Evolutionary conservation across 139 green algal genomes (phyloP), one percentile per base, ranked within the genome.

Genomic region (Spirogloea muscicola): DNA sequence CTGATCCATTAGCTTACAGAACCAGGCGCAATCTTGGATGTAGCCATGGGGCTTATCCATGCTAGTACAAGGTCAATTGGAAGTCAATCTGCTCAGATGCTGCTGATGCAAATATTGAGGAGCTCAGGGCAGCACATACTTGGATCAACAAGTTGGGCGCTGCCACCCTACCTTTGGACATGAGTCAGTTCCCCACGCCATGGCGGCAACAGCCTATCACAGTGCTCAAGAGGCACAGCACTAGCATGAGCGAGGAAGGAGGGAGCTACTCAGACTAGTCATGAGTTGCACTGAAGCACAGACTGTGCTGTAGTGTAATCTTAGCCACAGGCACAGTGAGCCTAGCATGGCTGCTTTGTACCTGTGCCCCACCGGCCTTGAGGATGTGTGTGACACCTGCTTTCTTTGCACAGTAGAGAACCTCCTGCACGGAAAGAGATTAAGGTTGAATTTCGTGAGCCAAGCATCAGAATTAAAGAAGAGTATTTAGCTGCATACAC

Each of bases 341-440:
- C 13, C 43, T 10, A 16, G 13, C 43, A 16, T 51, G 43, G 10
- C 16, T 51, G 43, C 13, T 51, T 10, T 51, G 13, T 51, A 77
- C 68, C 83, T 93, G 91, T 29, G 94, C 94, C 40, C 94, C 94
- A 13, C 94, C 94, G 0, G 94, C 94, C 83, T 91, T 91, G 25
- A 98, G 85, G 9, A 98, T 79, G 82, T 98, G 94, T 13, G 94
- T 98, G 36, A 92, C 94, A 0, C 94, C 94, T 4, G 93, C 91
- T 80, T 95, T 95, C 77, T 90, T 91, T 13, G 93, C 94, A 70
- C 89, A 95, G 88, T 98, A 98, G 33, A 98, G 80, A 42, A 98
- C 91, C 84, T 96, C 86, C 67, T 60, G 70, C n/a, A n/a, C n/a
- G n/a, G n/a, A n/a, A n/a, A n/a, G n/a, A n/a, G n/a, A n/a, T n/a